Evolutionary conservation across 192 early-diverging fungal species (phyloP), one percentile per base, ranked within the genome.

Genomic region (Physocladia obscura): DNA sequence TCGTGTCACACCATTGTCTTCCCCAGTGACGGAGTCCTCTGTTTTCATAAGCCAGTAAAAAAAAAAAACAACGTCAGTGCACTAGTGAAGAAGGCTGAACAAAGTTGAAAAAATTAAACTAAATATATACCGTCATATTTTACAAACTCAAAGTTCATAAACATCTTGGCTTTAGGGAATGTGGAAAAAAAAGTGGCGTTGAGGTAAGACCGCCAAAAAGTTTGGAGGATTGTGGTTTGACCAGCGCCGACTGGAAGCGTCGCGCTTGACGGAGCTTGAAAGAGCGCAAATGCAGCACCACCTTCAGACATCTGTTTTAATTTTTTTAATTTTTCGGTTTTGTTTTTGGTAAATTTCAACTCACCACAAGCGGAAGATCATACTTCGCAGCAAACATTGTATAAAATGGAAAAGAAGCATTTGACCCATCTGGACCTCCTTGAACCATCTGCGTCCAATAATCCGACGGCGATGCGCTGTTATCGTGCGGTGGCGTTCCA

Each of bases 171-270:
- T 31, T 34, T 24, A n/a, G 70, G 70, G 52, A 26, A 72, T 4
- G 4, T 52, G 0, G 30, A 22, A n/a, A 72, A 38, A 19, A 55
- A 44, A 0, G 68, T 37, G 1, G 54, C 22, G 60, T 64, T 64
- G 31, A 72, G 29, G 50, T 63, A 72, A 31, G 60, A 55, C 1
- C 50, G 21, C 70, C 70, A 72, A 26, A 51, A 72, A n/a, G 60
- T 8, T 35, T 57, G 44, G 60, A 54, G 34, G 50, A 72, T 40
- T 11, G 47, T 34, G 19, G 32, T 5, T 29, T 40, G 59, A 11
- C 70, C 70, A 17, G 37, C 56, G 21, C 35, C 35, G 4, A 34
- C 56, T 34, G 55, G 26, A 24, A 71, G 29, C 5, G 47, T 19
- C 19, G 47, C 35, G 26, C 19, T 63, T 8, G 26, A 11, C n/a